phyloP scores from a whole-genome alignment of 768 basidiomycete species.

The Lentinus brumalis region DNA sequence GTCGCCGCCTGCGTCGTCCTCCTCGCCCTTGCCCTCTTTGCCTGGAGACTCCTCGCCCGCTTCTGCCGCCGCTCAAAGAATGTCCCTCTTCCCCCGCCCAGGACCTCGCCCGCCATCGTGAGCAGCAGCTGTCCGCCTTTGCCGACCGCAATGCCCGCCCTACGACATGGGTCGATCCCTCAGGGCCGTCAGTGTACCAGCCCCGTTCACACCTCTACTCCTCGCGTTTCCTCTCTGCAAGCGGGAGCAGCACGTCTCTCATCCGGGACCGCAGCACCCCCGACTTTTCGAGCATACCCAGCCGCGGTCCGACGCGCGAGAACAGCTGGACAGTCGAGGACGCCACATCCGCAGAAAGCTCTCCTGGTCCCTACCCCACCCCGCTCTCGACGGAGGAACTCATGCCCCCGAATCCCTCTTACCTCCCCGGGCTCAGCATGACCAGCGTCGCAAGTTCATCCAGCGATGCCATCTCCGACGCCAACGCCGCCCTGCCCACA shows the following conservation, averaged over 20 bases:
- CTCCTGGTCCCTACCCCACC: too few species aligned
- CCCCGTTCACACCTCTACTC: slow-evolving; percentile 2
- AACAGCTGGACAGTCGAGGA: slow-evolving; percentile 8
- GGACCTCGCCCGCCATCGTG: slow-evolving; percentile 62
- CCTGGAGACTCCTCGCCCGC: slow-evolving; percentile 42
- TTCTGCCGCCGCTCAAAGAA: slow-evolving; percentile 32
- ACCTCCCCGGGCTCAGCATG: too few species aligned
- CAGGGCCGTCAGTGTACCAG: slow-evolving; percentile 15
- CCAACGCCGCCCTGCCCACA: slow-evolving; percentile 6
- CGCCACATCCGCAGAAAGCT: too few species aligned
- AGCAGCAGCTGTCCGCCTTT: slow-evolving; percentile 48
- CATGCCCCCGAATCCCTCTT: too few species aligned
- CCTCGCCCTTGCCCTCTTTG: slow-evolving; percentile 38
- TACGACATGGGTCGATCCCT: slow-evolving; percentile 26
- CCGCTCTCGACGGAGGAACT: too few species aligned
- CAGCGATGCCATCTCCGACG: slow-evolving; percentile 2
- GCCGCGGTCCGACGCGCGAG: slow-evolving; percentile 16
- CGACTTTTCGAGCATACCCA: background rate
- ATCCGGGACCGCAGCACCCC: slow-evolving; percentile 10
- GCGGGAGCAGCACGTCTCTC: slow-evolving; percentile 25
- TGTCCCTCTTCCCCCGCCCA: slow-evolving; percentile 66
- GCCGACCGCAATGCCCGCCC: slow-evolving; percentile 30
- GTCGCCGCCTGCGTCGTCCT: slow-evolving; percentile 46
- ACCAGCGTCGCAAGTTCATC: slow-evolving; percentile 5
- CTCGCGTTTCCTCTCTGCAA: slow-evolving; percentile 14